Evolutionary conservation across 768 basidiomycete genomes (phyloP), one percentile per base, ranked within the genome.

Genomic region (Lactifluus hygrophoroides): DNA sequence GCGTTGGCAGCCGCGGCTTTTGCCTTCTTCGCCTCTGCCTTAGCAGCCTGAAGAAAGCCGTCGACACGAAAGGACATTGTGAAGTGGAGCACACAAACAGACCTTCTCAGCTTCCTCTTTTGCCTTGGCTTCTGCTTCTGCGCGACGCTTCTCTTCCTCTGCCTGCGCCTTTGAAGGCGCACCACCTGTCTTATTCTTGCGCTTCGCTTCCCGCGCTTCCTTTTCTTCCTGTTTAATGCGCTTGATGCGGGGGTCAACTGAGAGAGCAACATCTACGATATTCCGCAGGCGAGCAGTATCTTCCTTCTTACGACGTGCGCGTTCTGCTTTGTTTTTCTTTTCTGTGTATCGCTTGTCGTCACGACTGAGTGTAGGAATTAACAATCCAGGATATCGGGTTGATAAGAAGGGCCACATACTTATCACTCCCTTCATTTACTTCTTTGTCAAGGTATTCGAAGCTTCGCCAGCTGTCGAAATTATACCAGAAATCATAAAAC

Each of bases 401-500:
- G 35, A 19, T 17, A 34, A 44, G 51, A 19, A 8, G 16, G n/a
- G 52, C 8, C 1, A 77, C 85, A 63, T 52, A 93, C 92, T 80
- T 90, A 70, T 98, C 95, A 62, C 89, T 91, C 11, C 95, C 95
- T 74, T 99, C 95, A 71, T 97, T 95, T 57, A 92, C 88, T 72
- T 99, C 95, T 79, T 99, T 98, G 76, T 99, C 95, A 64, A 88
- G 76, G 79, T 93, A 97, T 74, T 99, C 95, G 70, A 97, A 99
- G 71, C 86, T 90, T 67, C 95, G 79, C 95, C 95, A 99, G 65
- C 88, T 90, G 72, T 97, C 95, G 73, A 99, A 95, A 80, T 94
- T 95, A 80, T 99, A 98, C 93, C 94, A 99, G 73, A 95, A 96
- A 72, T 97, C 89, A 77, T 99, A 99, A 79, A 99, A 97, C 6